Percentiles rank a stretch among this genome's conserved stretches.
Conservation (phyloP, 2,329 filamentous ascomycete species). For the Stemphylium beticola region DNA sequence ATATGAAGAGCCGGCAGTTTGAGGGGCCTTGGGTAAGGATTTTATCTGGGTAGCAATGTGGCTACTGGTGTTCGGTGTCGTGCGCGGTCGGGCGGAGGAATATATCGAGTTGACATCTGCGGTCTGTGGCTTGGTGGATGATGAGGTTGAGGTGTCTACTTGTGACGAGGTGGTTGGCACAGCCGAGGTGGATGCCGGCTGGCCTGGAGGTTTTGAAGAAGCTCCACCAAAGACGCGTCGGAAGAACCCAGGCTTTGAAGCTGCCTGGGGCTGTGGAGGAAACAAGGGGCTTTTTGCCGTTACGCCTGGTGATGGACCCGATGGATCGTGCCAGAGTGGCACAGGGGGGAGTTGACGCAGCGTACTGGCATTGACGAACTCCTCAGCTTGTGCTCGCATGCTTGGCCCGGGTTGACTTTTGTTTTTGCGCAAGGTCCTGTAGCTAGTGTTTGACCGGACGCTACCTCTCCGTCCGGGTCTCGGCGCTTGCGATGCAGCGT, state of each 20-base stretch:
- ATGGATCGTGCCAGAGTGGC: conserved; percentile 55
- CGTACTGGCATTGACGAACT: conserved; percentile 56
- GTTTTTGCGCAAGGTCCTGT: conserved; percentile 51
- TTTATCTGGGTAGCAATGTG: conserved; percentile 59
- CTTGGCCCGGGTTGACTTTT: conserved; percentile 50
- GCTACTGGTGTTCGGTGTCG: conserved; percentile 49
- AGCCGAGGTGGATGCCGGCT: conserved; percentile 34
- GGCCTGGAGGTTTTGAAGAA: conserved; percentile 63
- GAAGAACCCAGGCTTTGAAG: conserved; percentile 86
- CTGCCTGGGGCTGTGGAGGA: conserved; percentile 48
- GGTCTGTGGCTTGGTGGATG: conserved; percentile 26
- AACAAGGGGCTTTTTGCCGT: conserved; percentile 57
- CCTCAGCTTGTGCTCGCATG: conserved; percentile 55
- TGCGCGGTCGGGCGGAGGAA: conserved; percentile 44
- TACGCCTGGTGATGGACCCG: conserved; percentile 61
- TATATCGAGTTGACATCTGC: conserved; percentile 40
- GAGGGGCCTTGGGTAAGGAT: conserved; percentile 39
- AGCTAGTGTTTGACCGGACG: conserved; percentile 62
- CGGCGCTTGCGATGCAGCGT: conserved; percentile 49
- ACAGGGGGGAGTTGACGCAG: conserved; percentile 52
- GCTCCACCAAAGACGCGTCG: conserved; percentile 78
- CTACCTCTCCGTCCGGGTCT: conserved; percentile 63
- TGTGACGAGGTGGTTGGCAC: conserved; percentile 18
- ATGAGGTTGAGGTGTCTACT: conserved; percentile 22
- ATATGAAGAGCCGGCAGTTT: conserved; percentile 31